Percentiles rank a stretch among this genome's conserved stretches.
Conservation (phyloP, 2,329 filamentous ascomycete genomes). For the Pseudogymnoascus pannorum region DNA sequence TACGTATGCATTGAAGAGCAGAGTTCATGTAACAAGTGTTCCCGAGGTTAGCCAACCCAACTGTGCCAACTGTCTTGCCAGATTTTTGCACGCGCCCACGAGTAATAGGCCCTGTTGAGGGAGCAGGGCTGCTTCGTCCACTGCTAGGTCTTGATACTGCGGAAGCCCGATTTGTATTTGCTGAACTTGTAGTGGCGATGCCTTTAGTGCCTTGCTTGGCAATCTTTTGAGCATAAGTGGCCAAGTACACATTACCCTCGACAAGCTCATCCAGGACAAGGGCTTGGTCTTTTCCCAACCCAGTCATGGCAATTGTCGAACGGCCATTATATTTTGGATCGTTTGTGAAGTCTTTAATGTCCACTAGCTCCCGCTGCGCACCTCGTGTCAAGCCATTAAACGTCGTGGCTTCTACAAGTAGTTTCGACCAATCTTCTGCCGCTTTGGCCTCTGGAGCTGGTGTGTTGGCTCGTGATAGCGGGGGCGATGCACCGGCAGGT, state of each 20-base stretch:
- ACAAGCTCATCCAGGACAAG: conserved; percentile 79
- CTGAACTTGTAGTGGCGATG: conserved; percentile 17
- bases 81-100: conserved; percentile 64
- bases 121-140: conserved; percentile 61
- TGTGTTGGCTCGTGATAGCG: conserved; percentile 26
- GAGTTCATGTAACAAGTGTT: conserved; percentile 99
- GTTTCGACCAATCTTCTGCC: conserved; percentile 31
- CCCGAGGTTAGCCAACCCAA: conserved; percentile 81
- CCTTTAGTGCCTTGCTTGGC: conserved; percentile 17
- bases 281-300: conserved; percentile 64
- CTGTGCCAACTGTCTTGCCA: conserved; percentile 65
- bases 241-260: conserved; percentile 50
- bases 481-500: conserved; percentile 36
- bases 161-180: conserved; percentile 21
- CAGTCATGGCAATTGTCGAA: conserved; percentile 56
- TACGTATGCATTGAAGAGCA: conserved; percentile 86
- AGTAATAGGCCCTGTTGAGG: conserved; percentile 52
- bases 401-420: conserved; percentile 43
- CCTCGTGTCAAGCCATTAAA: conserved; percentile 57
- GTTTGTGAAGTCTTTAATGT: conserved; percentile 61
- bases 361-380: conserved; percentile 56
- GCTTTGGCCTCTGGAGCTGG: conserved; percentile 15
- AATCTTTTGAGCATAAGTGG: conserved; percentile 34
- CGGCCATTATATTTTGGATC: conserved; percentile 73
- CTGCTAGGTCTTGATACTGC: conserved; percentile 37